Evolutionary conservation across 352 stramenopile genomes (phyloP).

Genomic region (Globisporangium viniferum): DNA sequence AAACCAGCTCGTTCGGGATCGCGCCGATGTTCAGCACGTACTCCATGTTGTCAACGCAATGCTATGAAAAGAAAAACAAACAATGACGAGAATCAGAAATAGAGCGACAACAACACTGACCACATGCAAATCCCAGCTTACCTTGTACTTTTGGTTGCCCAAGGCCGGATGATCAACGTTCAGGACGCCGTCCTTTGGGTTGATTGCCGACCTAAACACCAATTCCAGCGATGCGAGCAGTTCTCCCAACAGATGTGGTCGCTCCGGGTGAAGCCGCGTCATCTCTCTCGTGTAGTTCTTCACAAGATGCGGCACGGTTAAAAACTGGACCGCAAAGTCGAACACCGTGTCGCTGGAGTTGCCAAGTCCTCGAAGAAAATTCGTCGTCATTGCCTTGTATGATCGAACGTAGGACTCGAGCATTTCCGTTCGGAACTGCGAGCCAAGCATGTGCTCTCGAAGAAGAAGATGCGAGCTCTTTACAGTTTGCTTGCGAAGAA

Average conservation of each 20-base stretch:
- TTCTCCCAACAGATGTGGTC: constrained; percentile 60
- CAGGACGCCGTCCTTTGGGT: constrained; percentile 33
- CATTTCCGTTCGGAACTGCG: constrained; percentile 69
- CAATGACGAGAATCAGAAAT: constrained; percentile 5
- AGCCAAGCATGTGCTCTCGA: constrained; percentile 75
- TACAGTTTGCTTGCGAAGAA: constrained; percentile 50
- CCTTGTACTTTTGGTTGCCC: constrained; percentile 88
- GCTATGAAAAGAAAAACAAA: constrained; percentile 31
- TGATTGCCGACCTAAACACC: constrained; percentile 56
- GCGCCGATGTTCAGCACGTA: constrained; percentile 82
- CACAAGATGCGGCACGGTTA: constrained; percentile 79
- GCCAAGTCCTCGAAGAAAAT: constrained; percentile 75
- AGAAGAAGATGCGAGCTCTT: constrained; percentile 62
- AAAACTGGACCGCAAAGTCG: constrained; percentile 85
- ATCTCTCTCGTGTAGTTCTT: constrained; percentile 73
- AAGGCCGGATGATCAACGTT: constrained; percentile 78
- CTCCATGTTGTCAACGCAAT: constrained; percentile 85
- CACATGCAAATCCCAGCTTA: constrained; percentile 17
- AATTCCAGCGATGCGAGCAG: constrained; percentile 58
- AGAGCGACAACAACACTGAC: not conserved
- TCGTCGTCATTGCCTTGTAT: constrained; percentile 70
- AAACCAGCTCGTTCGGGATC: constrained; percentile 77
- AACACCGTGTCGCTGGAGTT: constrained; percentile 87
- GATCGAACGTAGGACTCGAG: constrained; percentile 68
- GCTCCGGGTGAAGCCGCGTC: constrained; percentile 38